phyloP scores from a whole-genome alignment of 306 rosid species.

The Quercus gilva region DNA sequence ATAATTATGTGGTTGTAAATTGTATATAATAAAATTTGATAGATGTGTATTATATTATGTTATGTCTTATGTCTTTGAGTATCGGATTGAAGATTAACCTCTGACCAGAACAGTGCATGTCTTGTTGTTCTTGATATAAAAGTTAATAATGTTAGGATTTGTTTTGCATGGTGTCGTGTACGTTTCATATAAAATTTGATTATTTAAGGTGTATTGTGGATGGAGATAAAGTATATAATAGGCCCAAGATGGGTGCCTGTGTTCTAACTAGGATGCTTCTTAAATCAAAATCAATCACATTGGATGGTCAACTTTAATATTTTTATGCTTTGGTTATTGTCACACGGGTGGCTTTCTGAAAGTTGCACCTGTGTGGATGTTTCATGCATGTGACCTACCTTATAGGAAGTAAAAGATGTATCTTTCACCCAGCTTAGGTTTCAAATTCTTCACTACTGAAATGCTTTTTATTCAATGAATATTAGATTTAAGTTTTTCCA shows the following conservation, averaged over 20 bases:
- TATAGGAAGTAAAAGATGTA: neutral
- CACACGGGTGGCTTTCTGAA: slow-evolving; percentile 14
- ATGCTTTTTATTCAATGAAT: neutral
- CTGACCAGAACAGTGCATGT: slow-evolving; percentile 34
- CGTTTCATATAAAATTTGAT: slow-evolving; percentile 2
- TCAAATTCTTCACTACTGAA: neutral
- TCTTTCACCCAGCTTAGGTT: neutral
- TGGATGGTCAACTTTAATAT: slow-evolving; percentile 17
- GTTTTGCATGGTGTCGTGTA: slow-evolving; percentile 22
- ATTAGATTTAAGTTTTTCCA: neutral
- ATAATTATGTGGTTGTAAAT: neutral
- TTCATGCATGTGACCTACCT: neutral
- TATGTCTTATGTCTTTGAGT: neutral
- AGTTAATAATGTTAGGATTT: neutral
- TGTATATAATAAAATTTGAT: neutral
- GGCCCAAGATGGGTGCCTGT: neutral
- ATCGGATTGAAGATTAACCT: slow-evolving; percentile 13
- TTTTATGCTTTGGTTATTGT: neutral
- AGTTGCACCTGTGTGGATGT: slow-evolving; percentile 1
- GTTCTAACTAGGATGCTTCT: slow-evolving; percentile 27
- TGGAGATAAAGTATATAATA: neutral
- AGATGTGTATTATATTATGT: neutral
- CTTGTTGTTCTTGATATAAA: slow-evolving; percentile 13
- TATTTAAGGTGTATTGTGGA: neutral
- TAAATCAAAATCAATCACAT: slow-evolving; percentile 6